Conservation (phyloP, 108 stramenopile genomes). For the Nitzschia putrida region DNA sequence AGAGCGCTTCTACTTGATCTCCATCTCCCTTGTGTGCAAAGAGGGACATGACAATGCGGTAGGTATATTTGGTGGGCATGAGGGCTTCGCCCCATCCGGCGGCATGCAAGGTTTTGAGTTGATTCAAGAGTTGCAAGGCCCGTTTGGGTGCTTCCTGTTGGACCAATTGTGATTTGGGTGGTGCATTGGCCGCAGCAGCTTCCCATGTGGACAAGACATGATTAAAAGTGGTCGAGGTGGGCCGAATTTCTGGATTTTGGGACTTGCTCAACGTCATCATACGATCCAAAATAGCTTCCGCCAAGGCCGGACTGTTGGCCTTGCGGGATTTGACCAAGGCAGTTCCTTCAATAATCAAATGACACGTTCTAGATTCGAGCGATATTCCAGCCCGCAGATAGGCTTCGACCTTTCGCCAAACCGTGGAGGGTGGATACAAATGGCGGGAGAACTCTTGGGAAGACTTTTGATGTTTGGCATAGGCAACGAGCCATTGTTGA, state of each 20-base stretch:
- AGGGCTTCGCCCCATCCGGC: constrained; percentile 36
- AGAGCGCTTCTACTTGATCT: constrained; percentile 35
- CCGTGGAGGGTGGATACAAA: constrained; percentile 12
- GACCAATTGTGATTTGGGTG: constrained; percentile 6
- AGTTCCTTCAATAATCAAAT: constrained; percentile 31
- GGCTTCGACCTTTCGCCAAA: constrained; percentile 34
- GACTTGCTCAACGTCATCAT: constrained; percentile 24
- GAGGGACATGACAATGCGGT: constrained; percentile 33
- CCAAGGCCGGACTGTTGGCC: constrained; percentile 23
- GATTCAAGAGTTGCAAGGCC: constrained; percentile 25
- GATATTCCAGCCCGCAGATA: constrained; percentile 26
- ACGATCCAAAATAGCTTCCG: constrained; percentile 35
- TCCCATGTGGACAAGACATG: constrained; percentile 31
- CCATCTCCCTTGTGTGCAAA: constrained; percentile 39
- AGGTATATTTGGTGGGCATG: constrained; percentile 29
- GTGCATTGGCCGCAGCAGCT: constrained; percentile 1
- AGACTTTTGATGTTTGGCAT: constrained; percentile 18
- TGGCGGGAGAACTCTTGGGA: neutral
- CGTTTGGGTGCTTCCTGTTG: constrained; percentile 33
- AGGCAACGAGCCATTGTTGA: constrained; percentile 30
- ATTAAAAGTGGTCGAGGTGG: constrained; percentile 22
- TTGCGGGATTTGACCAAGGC: constrained; percentile 26
- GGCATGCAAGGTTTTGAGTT: constrained; percentile 25
- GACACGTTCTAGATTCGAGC: constrained; percentile 29
- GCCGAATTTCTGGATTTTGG: constrained; percentile 31